Evolutionary conservation across 1,139 yeast species (phyloP).

Genomic region (Debaryomyces udenii): DNA sequence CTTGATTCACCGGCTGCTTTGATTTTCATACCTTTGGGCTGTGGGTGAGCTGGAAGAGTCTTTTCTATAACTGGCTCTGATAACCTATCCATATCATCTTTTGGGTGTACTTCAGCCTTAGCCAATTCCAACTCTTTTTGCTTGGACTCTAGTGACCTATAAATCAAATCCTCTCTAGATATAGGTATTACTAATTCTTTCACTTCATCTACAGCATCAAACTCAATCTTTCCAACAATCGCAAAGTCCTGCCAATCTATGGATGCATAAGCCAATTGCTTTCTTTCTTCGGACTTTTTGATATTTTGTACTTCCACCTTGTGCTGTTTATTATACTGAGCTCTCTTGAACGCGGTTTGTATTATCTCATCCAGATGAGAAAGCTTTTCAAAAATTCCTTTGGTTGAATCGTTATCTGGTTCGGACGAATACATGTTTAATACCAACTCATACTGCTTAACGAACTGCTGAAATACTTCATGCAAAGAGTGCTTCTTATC

Average conservation of each 20-base stretch:
- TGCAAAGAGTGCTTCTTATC: conserved; percentile 63
- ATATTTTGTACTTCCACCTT: conserved; percentile 26
- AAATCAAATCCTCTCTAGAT: conserved; percentile 59
- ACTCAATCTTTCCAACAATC: conserved; percentile 68
- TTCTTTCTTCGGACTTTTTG: conserved; percentile 34
- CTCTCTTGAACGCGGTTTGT: conserved; percentile 56
- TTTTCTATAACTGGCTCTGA: neutral
- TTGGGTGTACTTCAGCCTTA: conserved; percentile 3
- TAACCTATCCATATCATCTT: conserved; percentile 11
- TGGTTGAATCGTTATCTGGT: conserved; percentile 12
- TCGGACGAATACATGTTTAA: conserved; percentile 21
- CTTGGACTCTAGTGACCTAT: conserved; percentile 56
- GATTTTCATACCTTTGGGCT: conserved; percentile 62
- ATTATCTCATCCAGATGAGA: conserved; percentile 35
- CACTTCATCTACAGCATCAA: conserved; percentile 66
- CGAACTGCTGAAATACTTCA: conserved; percentile 49
- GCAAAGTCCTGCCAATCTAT: conserved; percentile 89
- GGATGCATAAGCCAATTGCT: conserved; percentile 62
- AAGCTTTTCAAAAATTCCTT: conserved; percentile 18
- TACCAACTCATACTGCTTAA: conserved; percentile 58
- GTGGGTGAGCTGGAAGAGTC: conserved; percentile 9
- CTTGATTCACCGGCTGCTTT: conserved; percentile 72
- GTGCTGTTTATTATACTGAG: conserved; percentile 52
- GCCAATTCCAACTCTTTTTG: conserved; percentile 9
- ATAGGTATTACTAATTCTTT: conserved; percentile 65